These are phyloP conservation scores for Mucor piriformis DNA, from an alignment of 371 early-diverging fungal species.

Conservation along the genomic window DNA sequence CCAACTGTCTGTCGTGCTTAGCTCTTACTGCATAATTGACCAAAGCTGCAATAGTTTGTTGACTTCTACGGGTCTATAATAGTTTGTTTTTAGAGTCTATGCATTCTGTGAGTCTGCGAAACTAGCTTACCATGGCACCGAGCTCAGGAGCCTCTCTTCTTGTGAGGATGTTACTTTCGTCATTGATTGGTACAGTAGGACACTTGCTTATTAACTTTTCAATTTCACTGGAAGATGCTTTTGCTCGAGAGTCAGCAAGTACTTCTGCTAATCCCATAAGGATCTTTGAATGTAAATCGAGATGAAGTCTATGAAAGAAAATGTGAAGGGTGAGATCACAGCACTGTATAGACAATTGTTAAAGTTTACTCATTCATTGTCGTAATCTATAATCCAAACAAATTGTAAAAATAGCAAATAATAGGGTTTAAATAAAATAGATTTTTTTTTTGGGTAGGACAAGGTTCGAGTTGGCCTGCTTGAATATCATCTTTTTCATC, in stretches of 20 bases:
- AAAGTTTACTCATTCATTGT: slow-evolving; percentile 3
- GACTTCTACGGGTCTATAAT: slow-evolving; percentile 47
- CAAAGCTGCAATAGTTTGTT: slow-evolving; percentile 50
- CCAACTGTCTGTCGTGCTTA: slow-evolving; percentile 22
- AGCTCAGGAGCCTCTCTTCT: slow-evolving; percentile 1
- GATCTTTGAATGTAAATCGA: slow-evolving; percentile 61
- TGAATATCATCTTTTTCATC: not conserved
- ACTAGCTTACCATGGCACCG: slow-evolving; percentile 25
- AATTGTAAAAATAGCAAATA: not conserved
- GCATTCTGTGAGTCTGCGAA: too few species aligned
- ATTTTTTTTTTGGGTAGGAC: not conserved
- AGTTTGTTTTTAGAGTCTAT: not conserved
- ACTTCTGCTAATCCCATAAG: slow-evolving; percentile 64
- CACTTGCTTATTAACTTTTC: slow-evolving; percentile 39
- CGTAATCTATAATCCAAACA: not conserved
- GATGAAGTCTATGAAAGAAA: slow-evolving; percentile 21
- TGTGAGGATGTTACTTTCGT: slow-evolving; percentile 25
- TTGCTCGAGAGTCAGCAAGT: slow-evolving; percentile 53
- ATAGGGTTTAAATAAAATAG: not conserved
- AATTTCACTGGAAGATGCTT: slow-evolving; percentile 38
- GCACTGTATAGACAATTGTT: not conserved
- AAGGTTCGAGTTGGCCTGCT: not conserved
- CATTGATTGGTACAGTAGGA: slow-evolving; percentile 40
- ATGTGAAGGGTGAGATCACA: not conserved
- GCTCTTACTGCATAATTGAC: slow-evolving; percentile 48